phyloP scores from a whole-genome alignment of 345 rosid species.

The Atalantia buxifolia region DNA sequence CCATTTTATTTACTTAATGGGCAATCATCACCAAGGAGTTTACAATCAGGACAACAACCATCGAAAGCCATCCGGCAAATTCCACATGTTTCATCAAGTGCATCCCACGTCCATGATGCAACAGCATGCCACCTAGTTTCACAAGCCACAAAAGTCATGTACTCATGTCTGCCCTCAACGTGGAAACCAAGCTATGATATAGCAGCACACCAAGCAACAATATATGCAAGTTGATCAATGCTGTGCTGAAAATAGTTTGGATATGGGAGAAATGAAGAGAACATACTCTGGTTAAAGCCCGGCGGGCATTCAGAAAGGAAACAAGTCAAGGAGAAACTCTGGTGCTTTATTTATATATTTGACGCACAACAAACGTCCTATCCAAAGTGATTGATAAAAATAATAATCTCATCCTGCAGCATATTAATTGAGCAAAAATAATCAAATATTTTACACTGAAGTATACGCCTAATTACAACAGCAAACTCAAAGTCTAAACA shows the following conservation, averaged over 20 bases:
- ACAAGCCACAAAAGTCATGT: neutral
- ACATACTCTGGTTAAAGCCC: conserved; percentile 37
- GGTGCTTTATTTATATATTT: neutral
- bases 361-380: neutral
- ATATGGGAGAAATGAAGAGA: conserved; percentile 11
- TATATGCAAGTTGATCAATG: neutral
- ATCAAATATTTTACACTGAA: neutral
- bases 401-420: neutral
- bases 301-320: neutral
- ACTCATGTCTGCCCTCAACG: too few relatives aligned
- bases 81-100: conserved; percentile 95
- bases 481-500: neutral
- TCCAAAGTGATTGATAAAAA: neutral
- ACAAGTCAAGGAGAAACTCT: conserved; percentile 31
- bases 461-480: neutral
- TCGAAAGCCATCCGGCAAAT: conserved; percentile 96
- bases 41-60: conserved; percentile 94
- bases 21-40: conserved; percentile 90
- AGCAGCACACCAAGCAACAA: too few relatives aligned
- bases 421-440: neutral
- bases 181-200: too few relatives aligned
- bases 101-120: conserved; percentile 98
- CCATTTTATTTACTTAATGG: conserved; percentile 59
- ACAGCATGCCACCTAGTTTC: conserved; percentile 87
- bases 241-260: neutral